Base-by-base conservation (phyloP, 2,329 filamentous ascomycete species). In the Aspergillus cejpii region DNA sequence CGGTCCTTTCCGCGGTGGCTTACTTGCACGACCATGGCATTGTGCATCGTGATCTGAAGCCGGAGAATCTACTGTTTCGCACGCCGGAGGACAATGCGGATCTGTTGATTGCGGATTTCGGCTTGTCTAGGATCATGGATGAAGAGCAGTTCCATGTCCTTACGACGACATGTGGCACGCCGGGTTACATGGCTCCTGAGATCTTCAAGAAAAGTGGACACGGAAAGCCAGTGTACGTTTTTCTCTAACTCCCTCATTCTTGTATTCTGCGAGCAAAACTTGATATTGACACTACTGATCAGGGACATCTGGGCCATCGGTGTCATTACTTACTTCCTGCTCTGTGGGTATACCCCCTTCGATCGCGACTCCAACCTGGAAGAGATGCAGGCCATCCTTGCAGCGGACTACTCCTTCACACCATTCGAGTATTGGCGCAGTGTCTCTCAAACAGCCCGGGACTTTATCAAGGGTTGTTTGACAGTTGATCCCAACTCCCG, bases 201-300 rank as follows among this genome's bases (percentile, higher is more conserved):
- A 98, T 98, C 60, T 98, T 98, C 73, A 95, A 95, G 69, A 98
- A 98, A 75, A 90, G 85, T 6, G 92, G 92, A 20, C 92, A 98
- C 66, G 92, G 92, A 52, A 98, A 97, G 70, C 90, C 92, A 56
- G 92, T 98, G 79, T 82, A 75, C 54, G 73, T 56, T 26, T n/a
- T 10, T 45, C 2, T 14, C 17, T 14, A 40, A 27, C 7, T 39
- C 12, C 14, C 20, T 10, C 21, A 7, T 10, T 23, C 3, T 10
- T 27, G 19, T 1, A 6, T 26, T 34, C 17, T 17, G 11, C 17
- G 17, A n/a, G 26, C 26, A n/a, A 6, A 28, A 10, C 26, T 24
- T n/a, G 11, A 29, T 11, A 36, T 21, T 33, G 28, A 11, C 48
- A 6, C 21, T 19, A 2, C 17, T 2, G 5, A 11, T 14, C 52